Evolutionary conservation across 129 eudicot genomes (phyloP), one percentile per base, ranked within the genome.

Genomic region (Solidago caesia): DNA sequence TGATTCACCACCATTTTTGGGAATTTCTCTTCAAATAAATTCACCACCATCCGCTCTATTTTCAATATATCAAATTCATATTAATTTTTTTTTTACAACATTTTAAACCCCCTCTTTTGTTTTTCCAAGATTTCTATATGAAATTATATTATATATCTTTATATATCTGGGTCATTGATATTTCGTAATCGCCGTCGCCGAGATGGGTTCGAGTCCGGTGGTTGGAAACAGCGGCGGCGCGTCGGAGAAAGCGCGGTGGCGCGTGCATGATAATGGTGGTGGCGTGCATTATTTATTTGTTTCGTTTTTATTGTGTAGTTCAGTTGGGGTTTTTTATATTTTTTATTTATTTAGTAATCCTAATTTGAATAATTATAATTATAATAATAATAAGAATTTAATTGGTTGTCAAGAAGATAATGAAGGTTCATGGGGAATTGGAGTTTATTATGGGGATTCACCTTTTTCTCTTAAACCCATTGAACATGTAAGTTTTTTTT

Each of bases 371-470:
- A 52, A 52, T 55, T 0, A 52, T 12, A 27, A 27, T 60, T 9
- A 62, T 62, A 45, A 52, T 64, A 4, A 53, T 8, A 29, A 44
- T 62, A 5, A 57, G 44, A 43, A 14, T 44, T 43, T 81, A 26
- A 8, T 83, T 13, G 98, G 95, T 3, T 92, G 98, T 71, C 79
- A 75, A 61, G 95, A 84, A 60, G 98, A 92, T 72, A 79, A 72
- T 68, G 95, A 92, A 72, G 96, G 98, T n/a, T 92, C 98, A 5
- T 92, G 98, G 98, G 85, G 95, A 29, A 77, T 92, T 42, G 98
- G 98, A 56, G 85, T 90, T 77, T 92, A 81, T 79, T 89, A 84
- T 77, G 98, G 98, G 14, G 87, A 81, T 63, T 87, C 96, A 21
- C 98, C 98, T 2, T 92, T 92, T 77, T 64, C 84, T 43, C 92